phyloP scores from a whole-genome alignment of 2,329 filamentous ascomycete species.

The Colletotrichum navitas region DNA sequence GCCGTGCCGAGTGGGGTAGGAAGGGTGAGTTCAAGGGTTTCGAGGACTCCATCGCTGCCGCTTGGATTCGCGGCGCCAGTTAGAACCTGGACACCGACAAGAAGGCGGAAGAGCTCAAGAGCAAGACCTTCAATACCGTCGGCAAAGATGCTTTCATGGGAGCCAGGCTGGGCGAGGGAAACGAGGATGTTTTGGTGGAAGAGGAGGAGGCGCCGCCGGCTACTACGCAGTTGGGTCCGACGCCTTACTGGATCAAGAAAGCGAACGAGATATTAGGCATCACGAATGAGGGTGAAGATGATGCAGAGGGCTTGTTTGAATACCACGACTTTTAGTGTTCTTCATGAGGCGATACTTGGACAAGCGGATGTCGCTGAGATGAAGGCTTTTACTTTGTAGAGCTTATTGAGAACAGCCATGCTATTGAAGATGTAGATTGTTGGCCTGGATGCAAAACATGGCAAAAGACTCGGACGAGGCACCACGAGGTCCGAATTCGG shows the following conservation, averaged over 20 bases:
- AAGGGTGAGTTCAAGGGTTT: conserved; percentile 36
- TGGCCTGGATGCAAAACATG: background rate
- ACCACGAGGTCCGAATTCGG: background rate
- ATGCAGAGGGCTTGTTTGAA: background rate
- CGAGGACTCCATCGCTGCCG: conserved; percentile 4
- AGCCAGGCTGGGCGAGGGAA: background rate
- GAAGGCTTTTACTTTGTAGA: background rate
- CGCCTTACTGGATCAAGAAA: conserved; percentile 19
- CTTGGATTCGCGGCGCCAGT: conserved; percentile 18
- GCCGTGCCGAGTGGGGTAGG: conserved; percentile 10
- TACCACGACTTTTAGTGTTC: background rate
- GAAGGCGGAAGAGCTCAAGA: background rate
- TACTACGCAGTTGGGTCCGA: conserved; percentile 1
- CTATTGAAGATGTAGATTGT: background rate
- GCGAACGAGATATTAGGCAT: conserved; percentile 23
- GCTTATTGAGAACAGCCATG: background rate
- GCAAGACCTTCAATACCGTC: too few species aligned
- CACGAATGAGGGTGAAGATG: background rate
- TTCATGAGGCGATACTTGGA: background rate
- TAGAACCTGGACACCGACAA: conserved; percentile 23
- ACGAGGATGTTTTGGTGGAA: background rate
- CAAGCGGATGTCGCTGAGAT: background rate
- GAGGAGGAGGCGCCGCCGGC: background rate
- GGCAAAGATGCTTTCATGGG: conserved; percentile 28
- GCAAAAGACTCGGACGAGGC: background rate